Percentiles rank a stretch among this genome's conserved stretches.
phyloP scores from a whole-genome alignment of 768 basidiomycete species.

The Amanita thiersii region DNA sequence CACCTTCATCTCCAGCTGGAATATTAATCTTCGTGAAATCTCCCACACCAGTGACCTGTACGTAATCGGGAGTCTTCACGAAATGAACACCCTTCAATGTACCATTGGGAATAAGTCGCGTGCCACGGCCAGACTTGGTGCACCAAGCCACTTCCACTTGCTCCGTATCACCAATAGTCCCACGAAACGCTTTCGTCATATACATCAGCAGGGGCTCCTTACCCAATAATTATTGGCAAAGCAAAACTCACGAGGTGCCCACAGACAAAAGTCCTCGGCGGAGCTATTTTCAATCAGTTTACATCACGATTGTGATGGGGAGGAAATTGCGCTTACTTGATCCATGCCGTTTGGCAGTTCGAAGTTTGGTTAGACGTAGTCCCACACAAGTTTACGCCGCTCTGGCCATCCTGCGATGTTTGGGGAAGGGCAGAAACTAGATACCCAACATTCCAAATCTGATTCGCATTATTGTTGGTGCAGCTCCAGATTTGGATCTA shows the following conservation, averaged over 20 bases:
- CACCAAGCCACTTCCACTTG: conserved; percentile 68
- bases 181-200: conserved; percentile 22
- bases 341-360: conserved; percentile 61
- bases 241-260: conserved; percentile 42
- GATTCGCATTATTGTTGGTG: conserved; percentile 32
- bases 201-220: neutral
- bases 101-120: conserved; percentile 64
- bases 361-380: conserved; percentile 46
- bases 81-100: conserved; percentile 63
- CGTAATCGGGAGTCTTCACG: conserved; percentile 56
- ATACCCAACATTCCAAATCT: conserved; percentile 48
- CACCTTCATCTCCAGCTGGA: conserved; percentile 41
- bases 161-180: conserved; percentile 62
- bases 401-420: conserved; percentile 51
- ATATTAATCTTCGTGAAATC: conserved; percentile 68
- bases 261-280: conserved; percentile 62
- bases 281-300: conserved; percentile 27
- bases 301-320: neutral
- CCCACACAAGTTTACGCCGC: conserved; percentile 64
- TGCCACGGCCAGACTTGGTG: conserved; percentile 62
- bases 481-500: conserved; percentile 44
- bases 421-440: conserved; percentile 30
- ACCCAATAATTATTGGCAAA: conserved; percentile 7
- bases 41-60: conserved; percentile 55
- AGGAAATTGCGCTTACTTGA: conserved; percentile 41